Evolutionary conservation across 495 filamentous ascomycete species (phyloP).

Genomic region (Cercophora samala): DNA sequence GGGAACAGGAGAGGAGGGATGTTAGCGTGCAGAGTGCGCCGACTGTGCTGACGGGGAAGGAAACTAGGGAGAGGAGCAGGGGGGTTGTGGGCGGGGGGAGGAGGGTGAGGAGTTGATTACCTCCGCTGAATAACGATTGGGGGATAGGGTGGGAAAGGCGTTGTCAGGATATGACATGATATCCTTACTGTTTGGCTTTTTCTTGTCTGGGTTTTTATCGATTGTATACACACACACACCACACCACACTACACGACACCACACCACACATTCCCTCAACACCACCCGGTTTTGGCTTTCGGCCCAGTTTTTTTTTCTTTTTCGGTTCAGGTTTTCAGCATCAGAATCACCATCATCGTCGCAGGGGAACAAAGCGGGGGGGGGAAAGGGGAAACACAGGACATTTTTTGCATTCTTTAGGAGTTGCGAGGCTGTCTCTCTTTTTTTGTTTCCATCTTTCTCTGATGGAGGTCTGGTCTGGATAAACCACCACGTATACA

Average conservation of each 20-base stretch:
- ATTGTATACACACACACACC: neutral
- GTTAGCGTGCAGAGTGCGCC: constrained; percentile 10
- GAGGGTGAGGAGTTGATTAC: neutral
- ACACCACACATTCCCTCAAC: neutral
- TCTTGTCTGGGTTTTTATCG: no score
- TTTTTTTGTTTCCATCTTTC: neutral
- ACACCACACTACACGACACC: neutral
- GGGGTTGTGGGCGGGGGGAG: neutral
- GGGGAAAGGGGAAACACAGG: no score
- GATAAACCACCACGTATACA: neutral
- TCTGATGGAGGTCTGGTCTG: no score
- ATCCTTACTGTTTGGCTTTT: neutral
- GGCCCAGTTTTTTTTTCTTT: neutral
- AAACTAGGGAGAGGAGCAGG: neutral
- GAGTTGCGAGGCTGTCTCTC: neutral
- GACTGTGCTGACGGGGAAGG: neutral
- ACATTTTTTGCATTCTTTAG: neutral
- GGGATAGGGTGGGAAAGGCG: neutral
- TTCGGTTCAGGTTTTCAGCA: neutral
- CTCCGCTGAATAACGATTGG: neutral
- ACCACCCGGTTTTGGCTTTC: neutral
- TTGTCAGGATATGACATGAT: constrained; percentile 1
- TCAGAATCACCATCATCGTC: neutral
- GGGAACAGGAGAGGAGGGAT: constrained; percentile 1
- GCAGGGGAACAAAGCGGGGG: neutral